These are phyloP conservation scores for Cladosporium austrohemisphaericum DNA, from an alignment of 2,329 filamentous ascomycete species.

Conservation along the genomic window DNA sequence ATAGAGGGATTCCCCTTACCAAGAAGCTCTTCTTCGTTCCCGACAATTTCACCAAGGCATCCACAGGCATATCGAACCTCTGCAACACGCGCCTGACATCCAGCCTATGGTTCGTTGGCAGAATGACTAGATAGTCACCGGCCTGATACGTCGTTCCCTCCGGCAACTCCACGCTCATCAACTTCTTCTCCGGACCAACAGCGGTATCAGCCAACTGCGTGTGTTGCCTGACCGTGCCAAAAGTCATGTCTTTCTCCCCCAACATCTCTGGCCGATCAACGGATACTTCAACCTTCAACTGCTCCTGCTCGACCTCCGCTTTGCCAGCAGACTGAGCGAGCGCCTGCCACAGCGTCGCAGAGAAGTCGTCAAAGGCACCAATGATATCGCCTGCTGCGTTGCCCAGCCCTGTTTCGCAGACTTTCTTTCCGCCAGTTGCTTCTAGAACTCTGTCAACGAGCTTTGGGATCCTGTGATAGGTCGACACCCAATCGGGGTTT, in stretches of 20 bases:
- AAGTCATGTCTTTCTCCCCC: conserved; percentile 22
- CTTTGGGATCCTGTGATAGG: conserved; percentile 41
- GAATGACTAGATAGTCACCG: conserved; percentile 40
- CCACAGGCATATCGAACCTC: conserved; percentile 63
- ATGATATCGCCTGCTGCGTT: conserved; percentile 39
- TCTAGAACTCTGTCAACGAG: conserved; percentile 33
- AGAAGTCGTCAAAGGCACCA: conserved; percentile 40
- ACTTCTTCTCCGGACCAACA: conserved; percentile 54
- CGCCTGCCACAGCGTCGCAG: conserved; percentile 12
- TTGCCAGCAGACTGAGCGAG: background rate
- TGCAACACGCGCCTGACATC: conserved; percentile 60
- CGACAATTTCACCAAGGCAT: conserved; percentile 43
- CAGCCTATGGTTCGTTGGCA: conserved; percentile 50
- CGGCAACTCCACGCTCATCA: conserved; percentile 42
- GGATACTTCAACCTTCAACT: background rate
- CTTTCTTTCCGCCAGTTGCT: conserved; percentile 28
- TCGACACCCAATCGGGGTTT: conserved; percentile 41
- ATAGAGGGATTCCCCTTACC: conserved; percentile 41
- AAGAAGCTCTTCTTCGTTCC: conserved; percentile 18
- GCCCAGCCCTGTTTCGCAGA: conserved; percentile 33
- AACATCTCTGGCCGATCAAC: conserved; percentile 5
- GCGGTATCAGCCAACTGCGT: conserved; percentile 51
- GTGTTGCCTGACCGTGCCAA: conserved; percentile 51
- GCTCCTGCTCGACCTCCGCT: background rate
- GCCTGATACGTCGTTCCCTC: conserved; percentile 57